Conservation (phyloP, 1,139 yeast species). For the Yamadazyma sp. region DNA sequence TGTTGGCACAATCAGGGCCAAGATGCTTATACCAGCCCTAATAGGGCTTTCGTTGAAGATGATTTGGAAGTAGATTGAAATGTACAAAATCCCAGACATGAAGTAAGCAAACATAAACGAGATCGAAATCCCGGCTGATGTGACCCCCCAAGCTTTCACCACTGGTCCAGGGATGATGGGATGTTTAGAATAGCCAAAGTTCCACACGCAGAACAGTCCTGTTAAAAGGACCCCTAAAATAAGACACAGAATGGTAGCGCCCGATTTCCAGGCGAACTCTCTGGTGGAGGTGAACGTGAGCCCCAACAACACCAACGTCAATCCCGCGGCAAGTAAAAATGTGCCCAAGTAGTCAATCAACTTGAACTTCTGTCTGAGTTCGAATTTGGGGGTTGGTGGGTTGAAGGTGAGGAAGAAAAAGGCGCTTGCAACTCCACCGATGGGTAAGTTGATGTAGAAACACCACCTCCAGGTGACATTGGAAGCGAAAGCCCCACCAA, state of each 20-base stretch:
- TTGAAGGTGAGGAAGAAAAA: conserved; percentile 28
- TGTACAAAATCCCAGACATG: conserved; percentile 26
- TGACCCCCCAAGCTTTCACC: conserved; percentile 22
- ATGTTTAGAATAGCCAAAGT: conserved; percentile 23
- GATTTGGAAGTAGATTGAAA: conserved; percentile 40
- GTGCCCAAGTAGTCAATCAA: conserved; percentile 53
- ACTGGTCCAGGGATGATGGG: conserved; percentile 32
- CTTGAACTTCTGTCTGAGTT: conserved; percentile 29
- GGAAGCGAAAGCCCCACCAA: conserved; percentile 52
- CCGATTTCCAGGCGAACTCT: conserved; percentile 50
- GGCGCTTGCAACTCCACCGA: conserved; percentile 33
- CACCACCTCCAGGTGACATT: conserved; percentile 71
- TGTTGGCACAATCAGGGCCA: conserved; percentile 38
- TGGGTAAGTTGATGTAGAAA: conserved; percentile 55
- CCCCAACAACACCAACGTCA: conserved; percentile 43
- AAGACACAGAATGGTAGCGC: conserved; percentile 47
- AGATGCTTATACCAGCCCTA: conserved; percentile 39
- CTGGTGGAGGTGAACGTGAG: conserved; percentile 42
- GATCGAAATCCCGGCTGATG: conserved; percentile 23
- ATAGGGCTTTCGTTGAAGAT: conserved; percentile 32
- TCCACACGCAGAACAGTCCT: conserved; percentile 26
- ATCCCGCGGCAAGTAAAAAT: conserved; percentile 43
- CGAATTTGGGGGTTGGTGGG: conserved; percentile 31
- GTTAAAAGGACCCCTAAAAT: conserved; percentile 39
- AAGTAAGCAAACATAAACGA: conserved; percentile 26